Evolutionary conservation across 805 yeast species (phyloP).

Genomic region (Hanseniaspora thailandica): DNA sequence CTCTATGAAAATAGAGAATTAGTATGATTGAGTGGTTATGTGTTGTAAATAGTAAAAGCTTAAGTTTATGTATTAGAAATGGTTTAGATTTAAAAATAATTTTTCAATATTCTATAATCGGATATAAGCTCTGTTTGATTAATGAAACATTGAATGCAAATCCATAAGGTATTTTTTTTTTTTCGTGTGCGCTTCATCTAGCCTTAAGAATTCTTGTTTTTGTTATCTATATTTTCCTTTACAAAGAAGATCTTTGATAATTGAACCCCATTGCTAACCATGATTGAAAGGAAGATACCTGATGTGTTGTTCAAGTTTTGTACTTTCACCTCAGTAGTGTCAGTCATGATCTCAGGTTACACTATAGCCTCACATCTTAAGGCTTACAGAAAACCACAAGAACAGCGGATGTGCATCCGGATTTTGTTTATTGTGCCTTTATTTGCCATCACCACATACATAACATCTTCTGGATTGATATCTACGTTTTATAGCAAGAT

Average conservation of each 20-base stretch:
- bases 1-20: slow-evolving; percentile 7
- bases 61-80: too few species aligned
- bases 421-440: slow-evolving; percentile 74
- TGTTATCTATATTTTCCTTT: background rate
- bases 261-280: background rate
- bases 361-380: slow-evolving; percentile 43
- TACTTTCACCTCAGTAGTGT: slow-evolving; percentile 20
- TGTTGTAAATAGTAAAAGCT: background rate
- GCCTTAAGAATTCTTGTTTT: too few species aligned
- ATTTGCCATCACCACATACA: slow-evolving; percentile 57
- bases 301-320: slow-evolving; percentile 17
- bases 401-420: slow-evolving; percentile 73
- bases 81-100: too few species aligned
- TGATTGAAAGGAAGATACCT: slow-evolving; percentile 3
- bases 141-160: too few species aligned
- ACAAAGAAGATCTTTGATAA: background rate
- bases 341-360: slow-evolving; percentile 33
- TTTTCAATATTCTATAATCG: too few species aligned
- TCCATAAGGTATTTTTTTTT: too few species aligned
- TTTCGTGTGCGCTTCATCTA: too few species aligned
- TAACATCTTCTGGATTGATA: slow-evolving; percentile 33
- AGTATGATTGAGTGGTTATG: background rate
- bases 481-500: slow-evolving; percentile 35
- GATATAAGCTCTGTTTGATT: too few species aligned
- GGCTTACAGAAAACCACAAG: slow-evolving; percentile 80